These are phyloP conservation scores for Cytospora paraplurivora DNA, from an alignment of 2,329 filamentous ascomycete species.

Conservation along the genomic window DNA sequence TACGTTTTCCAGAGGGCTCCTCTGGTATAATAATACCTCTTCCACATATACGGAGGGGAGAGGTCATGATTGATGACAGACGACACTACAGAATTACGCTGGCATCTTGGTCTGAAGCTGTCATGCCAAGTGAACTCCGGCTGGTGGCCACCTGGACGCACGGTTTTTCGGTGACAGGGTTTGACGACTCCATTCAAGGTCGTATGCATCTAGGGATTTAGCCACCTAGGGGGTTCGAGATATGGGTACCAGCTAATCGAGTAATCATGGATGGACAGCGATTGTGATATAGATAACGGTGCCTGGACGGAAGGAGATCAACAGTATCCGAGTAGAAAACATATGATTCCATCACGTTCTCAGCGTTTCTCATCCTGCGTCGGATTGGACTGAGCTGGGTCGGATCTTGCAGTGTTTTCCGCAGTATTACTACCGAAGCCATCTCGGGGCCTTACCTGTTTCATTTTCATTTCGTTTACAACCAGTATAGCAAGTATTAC, in stretches of 20 bases:
- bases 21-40: background rate
- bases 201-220: background rate
- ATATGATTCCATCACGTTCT: background rate
- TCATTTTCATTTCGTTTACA: too few species aligned
- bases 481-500: too few species aligned
- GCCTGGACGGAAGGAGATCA: background rate
- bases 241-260: background rate
- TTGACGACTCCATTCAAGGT: background rate
- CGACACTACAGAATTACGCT: background rate
- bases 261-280: background rate
- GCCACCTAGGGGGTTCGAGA: background rate
- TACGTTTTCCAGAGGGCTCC: background rate
- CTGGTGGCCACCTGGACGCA: background rate
- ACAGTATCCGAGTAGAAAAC: background rate
- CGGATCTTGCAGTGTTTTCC: background rate
- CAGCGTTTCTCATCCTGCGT: background rate
- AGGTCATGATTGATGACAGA: background rate
- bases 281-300: background rate
- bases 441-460: too few species aligned
- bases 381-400: background rate
- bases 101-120: background rate
- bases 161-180: background rate
- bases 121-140: background rate
- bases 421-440: too few species aligned
- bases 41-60: background rate